Evolutionary conservation across 306 rosid genomes (phyloP).

Genomic region (Cucumis sativus): DNA sequence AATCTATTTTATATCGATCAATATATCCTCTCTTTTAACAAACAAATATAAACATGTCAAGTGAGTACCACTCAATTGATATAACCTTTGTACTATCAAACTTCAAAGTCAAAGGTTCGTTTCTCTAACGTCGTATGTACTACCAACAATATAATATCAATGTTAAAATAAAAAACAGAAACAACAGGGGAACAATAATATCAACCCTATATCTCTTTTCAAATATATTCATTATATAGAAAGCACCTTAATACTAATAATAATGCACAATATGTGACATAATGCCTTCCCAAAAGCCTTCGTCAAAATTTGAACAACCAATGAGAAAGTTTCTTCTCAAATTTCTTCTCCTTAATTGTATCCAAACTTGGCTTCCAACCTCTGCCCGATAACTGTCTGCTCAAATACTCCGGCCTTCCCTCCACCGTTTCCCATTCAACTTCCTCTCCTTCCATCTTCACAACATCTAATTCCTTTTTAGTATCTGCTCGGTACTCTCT

Average conservation of each 20-base stretch:
- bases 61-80: too few species aligned
- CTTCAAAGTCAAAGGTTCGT: too few species aligned
- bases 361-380: constrained; percentile 89
- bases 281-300: neutral
- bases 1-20: too few species aligned
- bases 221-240: neutral
- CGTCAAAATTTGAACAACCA: constrained; percentile 26
- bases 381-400: constrained; percentile 60
- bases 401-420: constrained; percentile 51
- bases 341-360: constrained; percentile 61
- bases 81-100: too few species aligned
- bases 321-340: constrained; percentile 26
- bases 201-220: neutral
- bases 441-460: neutral
- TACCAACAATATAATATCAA: too few species aligned
- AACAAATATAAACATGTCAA: too few species aligned
- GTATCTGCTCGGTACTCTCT: neutral
- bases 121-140: too few species aligned
- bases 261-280: neutral
- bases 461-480: neutral
- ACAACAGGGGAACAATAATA: neutral
- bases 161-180: neutral
- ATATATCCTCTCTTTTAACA: too few species aligned
- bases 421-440: constrained; percentile 24
- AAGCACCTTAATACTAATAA: neutral